Evolutionary conservation across 2,329 filamentous ascomycete species (phyloP).

Genomic region (Penicillium sp.): DNA sequence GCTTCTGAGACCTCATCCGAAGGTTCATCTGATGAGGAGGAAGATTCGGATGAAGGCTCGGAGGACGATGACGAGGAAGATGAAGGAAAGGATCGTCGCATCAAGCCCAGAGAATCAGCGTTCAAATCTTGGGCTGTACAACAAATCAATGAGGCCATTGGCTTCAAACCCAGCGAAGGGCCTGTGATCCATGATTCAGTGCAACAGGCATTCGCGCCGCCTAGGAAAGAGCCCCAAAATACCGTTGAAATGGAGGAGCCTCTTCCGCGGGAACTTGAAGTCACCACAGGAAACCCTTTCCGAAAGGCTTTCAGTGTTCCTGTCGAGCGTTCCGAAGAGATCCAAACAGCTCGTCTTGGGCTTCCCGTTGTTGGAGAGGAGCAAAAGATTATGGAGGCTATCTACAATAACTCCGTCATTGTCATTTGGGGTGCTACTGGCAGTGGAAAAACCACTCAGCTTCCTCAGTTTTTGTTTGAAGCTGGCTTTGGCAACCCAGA

Average conservation of each 20-base stretch:
- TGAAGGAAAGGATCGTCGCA: slow-evolving; percentile 23
- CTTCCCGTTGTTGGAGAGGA: slow-evolving; percentile 93
- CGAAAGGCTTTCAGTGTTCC: slow-evolving; percentile 77
- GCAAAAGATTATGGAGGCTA: slow-evolving; percentile 96
- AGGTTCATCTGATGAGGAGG: slow-evolving; percentile 17
- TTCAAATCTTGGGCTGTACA: slow-evolving; percentile 94
- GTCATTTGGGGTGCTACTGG: slow-evolving; percentile 94
- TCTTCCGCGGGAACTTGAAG: slow-evolving; percentile 44
- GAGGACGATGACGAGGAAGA: slow-evolving; percentile 26
- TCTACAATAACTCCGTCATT: slow-evolving; percentile 86
- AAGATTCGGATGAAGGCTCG: slow-evolving; percentile 24
- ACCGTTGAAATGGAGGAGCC: slow-evolving; percentile 45
- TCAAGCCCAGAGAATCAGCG: slow-evolving; percentile 58
- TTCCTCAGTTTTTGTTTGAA: slow-evolving; percentile 95
- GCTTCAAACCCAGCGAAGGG: slow-evolving; percentile 59
- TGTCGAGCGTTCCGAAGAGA: slow-evolving; percentile 69
- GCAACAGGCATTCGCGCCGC: slow-evolving; percentile 37
- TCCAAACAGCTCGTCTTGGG: slow-evolving; percentile 76
- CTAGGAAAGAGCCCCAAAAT: slow-evolving; percentile 41
- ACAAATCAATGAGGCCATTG: slow-evolving; percentile 81
- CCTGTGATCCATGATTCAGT: slow-evolving; percentile 34
- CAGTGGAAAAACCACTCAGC: slow-evolving; percentile 95
- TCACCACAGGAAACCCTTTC: slow-evolving; percentile 48
- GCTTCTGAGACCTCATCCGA: slow-evolving; percentile 26
- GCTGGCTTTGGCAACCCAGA: slow-evolving; percentile 81